Conservation (phyloP, 768 basidiomycete species). For the Lyophyllum atratum region DNA sequence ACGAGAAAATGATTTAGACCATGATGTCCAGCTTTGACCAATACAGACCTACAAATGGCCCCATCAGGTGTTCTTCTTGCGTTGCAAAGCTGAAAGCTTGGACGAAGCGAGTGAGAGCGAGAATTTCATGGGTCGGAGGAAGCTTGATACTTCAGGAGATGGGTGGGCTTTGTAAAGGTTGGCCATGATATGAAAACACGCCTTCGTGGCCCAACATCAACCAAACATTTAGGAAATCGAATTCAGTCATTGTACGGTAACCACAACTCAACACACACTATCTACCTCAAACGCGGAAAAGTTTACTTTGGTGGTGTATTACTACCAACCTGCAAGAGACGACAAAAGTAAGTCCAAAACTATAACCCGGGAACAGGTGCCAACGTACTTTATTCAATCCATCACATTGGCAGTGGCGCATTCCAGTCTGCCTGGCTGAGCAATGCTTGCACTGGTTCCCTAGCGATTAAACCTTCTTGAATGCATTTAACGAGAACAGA, state of each 20-base stretch:
- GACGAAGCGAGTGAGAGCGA: background rate
- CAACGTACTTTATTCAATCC: too few species aligned
- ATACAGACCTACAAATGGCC: background rate
- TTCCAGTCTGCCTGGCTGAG: too few species aligned
- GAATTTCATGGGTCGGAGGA: background rate
- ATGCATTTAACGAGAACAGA: too few species aligned
- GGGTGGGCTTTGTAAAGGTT: background rate
- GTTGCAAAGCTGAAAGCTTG: background rate
- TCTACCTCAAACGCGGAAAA: background rate
- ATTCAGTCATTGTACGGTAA: background rate
- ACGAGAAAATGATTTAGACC: background rate
- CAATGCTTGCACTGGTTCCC: too few species aligned
- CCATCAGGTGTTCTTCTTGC: background rate
- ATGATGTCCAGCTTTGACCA: background rate
- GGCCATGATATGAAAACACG: background rate
- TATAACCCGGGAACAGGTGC: too few species aligned
- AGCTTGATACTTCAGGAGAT: background rate
- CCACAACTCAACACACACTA: background rate
- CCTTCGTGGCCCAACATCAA: background rate
- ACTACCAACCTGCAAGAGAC: too few species aligned
- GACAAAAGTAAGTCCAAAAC: too few species aligned
- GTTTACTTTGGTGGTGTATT: background rate
- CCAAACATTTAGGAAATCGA: background rate
- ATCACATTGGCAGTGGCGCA: too few species aligned
- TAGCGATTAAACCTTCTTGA: too few species aligned